Evolutionary conservation across 2,329 filamentous ascomycete genomes (phyloP).

Genomic region (Furcasterigmium furcatum): DNA sequence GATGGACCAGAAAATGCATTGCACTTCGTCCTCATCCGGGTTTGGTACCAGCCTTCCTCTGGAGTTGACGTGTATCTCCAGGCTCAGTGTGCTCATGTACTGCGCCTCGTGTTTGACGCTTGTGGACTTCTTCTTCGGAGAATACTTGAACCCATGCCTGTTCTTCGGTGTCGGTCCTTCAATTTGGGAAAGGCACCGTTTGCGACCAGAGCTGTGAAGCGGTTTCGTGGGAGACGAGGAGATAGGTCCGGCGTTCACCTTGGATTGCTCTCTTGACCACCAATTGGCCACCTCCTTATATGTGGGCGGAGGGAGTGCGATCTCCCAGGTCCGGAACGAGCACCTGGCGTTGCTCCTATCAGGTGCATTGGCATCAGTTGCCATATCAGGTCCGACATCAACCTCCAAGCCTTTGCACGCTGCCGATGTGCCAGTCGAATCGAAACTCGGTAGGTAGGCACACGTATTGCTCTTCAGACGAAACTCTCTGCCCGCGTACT

Average conservation of each 20-base stretch:
- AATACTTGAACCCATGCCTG: constrained; percentile 81
- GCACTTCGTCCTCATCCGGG: constrained; percentile 84
- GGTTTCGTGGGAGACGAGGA: neutral
- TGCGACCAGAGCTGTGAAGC: neutral
- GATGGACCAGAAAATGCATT: constrained; percentile 86
- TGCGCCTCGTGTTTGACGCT: constrained; percentile 80
- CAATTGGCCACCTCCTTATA: constrained; percentile 67
- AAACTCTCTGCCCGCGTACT: constrained; percentile 88
- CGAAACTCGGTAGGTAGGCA: constrained; percentile 78
- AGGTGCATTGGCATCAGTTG: too few relatives aligned
- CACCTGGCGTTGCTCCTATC: constrained; percentile 40
- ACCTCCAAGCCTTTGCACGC: constrained; percentile 53
- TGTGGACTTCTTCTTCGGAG: constrained; percentile 69
- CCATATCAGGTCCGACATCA: constrained; percentile 8
- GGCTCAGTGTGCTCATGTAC: constrained; percentile 95
- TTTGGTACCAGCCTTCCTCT: constrained; percentile 79
- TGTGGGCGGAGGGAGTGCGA: constrained; percentile 67
- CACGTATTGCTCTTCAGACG: constrained; percentile 71
- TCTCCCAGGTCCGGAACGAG: constrained; percentile 71
- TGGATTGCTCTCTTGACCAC: constrained; percentile 37
- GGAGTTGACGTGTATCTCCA: constrained; percentile 90
- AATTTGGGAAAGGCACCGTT: constrained; percentile 70
- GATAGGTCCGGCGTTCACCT: constrained; percentile 9
- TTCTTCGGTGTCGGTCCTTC: constrained; percentile 83
- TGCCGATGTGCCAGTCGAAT: constrained; percentile 53